Evolutionary conservation across 495 filamentous ascomycete genomes (phyloP).

Genomic region (Astrothelium subdiscretum): DNA sequence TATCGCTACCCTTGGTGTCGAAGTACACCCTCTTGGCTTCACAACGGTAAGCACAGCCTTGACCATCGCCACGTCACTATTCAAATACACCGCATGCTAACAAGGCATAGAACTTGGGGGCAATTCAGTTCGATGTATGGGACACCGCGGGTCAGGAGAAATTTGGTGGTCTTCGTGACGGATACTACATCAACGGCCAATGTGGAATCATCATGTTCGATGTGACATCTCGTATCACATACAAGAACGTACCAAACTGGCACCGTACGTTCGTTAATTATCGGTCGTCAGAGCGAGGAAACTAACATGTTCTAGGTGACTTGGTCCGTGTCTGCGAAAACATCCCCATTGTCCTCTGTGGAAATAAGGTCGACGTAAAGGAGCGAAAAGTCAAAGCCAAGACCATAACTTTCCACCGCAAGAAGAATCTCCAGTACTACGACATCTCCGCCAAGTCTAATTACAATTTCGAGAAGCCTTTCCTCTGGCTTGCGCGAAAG

Average conservation of each 20-base stretch:
- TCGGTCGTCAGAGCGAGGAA: background rate
- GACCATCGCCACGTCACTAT: background rate
- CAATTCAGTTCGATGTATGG: conserved; percentile 99
- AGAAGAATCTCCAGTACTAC: conserved; percentile 99
- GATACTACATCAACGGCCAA: conserved; percentile 99
- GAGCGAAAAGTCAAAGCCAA: conserved; percentile 99
- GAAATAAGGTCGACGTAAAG: conserved; percentile 99
- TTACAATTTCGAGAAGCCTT: conserved; percentile 99
- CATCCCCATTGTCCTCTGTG: conserved; percentile 94
- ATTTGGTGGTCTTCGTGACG: conserved; percentile 98
- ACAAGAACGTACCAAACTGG: conserved; percentile 99
- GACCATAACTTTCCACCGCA: conserved; percentile 99
- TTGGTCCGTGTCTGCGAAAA: conserved; percentile 99
- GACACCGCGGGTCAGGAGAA: conserved; percentile 99
- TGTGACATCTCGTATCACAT: conserved; percentile 98
- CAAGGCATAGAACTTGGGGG: conserved; percentile 68
- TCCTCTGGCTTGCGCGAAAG: conserved; percentile 99
- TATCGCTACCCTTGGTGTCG: conserved; percentile 98
- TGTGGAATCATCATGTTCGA: conserved; percentile 99
- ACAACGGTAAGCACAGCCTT: conserved; percentile 62
- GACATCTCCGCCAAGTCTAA: conserved; percentile 99
- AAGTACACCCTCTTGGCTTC: conserved; percentile 93
- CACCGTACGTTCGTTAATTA: conserved; percentile 67
- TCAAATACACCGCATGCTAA: conserved; percentile 28
- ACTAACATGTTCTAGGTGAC: conserved; percentile 56